Evolutionary conservation across 2,329 filamentous ascomycete genomes (phyloP), one percentile per base, ranked within the genome.

Genomic region (Colletotrichum acutatum): DNA sequence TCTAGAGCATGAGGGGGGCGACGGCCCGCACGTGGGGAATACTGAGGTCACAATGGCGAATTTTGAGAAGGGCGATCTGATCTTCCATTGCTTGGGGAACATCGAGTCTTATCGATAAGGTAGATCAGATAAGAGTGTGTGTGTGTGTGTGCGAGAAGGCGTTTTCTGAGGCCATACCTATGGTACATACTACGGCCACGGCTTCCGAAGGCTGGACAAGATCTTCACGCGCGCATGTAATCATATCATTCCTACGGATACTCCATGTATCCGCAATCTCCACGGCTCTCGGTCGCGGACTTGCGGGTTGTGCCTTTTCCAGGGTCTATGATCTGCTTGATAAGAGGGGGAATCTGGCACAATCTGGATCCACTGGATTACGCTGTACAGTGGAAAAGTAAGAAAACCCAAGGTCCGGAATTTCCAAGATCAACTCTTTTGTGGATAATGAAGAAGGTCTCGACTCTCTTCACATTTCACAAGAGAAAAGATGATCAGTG

Each of bases 31-130:
- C 11, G 11, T n/a, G n/a, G 58, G 11, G 28, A 12, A 16, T 37
- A 22, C 16, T 42, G 58, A 61, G 24, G 59, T 61, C 59, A 61
- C 28, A 46, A 63, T 53, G 61, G 61, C 46, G 28, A 63, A 53
- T 16, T 26, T 4, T 49, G 16, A 19, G 3, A 19, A 49, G 3
- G 42, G 42, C 42, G 42, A 49, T 49, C 46, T 19, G 11, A 53
- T 32, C 16, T 46, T 34, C 24, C 60, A 6, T 34, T 34, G 32
- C 32, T 14, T n/a, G 24, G 19, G 12, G 28, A 8, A 11, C 26
- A 16, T 54, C 28, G 12, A 5, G 37, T 42, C 37, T 54, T 53
- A 63, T 63, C 61, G 46, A 63, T 53, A 30, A n/a, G 19, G 2
- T 19, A n/a, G 42, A 49, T 49, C 19, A 49, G 42, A 49, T 19